Conservation (phyloP, 2,329 filamentous ascomycete species). For the Colletotrichum liaoningense region DNA sequence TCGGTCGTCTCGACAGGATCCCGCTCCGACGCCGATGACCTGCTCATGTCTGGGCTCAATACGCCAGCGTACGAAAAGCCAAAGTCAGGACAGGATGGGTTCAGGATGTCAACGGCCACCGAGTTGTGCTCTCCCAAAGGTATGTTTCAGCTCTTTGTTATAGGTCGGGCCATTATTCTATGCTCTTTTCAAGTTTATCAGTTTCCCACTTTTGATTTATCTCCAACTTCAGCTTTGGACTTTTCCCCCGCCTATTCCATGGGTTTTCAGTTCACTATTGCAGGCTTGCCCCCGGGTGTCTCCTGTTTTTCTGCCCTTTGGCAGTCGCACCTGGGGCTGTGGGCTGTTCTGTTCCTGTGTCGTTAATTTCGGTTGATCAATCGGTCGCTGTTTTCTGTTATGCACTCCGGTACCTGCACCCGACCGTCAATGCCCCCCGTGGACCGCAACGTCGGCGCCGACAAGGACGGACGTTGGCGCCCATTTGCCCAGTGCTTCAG, state of each 20-base stretch:
- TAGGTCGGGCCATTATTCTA: neutral
- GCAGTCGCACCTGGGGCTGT: neutral
- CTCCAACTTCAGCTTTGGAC: neutral
- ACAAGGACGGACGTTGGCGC: neutral
- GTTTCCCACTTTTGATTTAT: neutral
- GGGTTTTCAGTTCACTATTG: neutral
- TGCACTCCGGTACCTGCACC: neutral
- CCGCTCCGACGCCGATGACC: slow-evolving; percentile 43
- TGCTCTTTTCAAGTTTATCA: neutral
- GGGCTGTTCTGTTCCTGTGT: neutral
- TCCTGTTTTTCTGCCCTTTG: neutral
- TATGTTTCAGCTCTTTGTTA: neutral
- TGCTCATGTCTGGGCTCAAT: slow-evolving; percentile 48
- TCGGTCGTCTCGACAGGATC: slow-evolving; percentile 49
- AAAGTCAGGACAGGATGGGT: slow-evolving; percentile 11
- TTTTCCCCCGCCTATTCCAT: neutral
- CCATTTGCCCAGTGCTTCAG: neutral
- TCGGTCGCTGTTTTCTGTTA: neutral
- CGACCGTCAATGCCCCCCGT: neutral
- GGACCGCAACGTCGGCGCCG: neutral
- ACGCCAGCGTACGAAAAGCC: slow-evolving; percentile 35
- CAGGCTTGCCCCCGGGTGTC: neutral
- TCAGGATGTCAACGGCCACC: neutral
- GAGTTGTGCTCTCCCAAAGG: slow-evolving; percentile 22
- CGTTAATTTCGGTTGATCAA: neutral